Base-by-base conservation (phyloP, 1,284 basidiomycete species). In the Spongiforma sp. region DNA sequence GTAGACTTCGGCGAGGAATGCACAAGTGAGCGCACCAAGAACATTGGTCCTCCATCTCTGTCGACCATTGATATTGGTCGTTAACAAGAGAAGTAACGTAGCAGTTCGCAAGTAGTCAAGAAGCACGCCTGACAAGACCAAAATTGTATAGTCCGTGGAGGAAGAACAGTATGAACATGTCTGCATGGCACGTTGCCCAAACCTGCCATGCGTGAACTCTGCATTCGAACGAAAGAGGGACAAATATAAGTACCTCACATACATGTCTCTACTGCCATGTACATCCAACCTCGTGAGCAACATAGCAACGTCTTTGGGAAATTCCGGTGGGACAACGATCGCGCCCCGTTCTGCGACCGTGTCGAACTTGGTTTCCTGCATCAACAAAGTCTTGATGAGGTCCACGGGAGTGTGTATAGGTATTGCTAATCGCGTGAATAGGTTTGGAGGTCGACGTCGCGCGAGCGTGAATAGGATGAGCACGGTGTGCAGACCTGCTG, bases 141-240 rank as follows among this genome's bases (percentile, higher is more conserved):
- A 87, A 11, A 90, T 75, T 14, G 83, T 83, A 71, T 85, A 91
- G 65, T 91, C 88, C 26, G 82, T 73, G 55, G 81, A 80, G 8
- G 85, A 83, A 14, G 79, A 79, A 74, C 90, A 92, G 71, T 88
- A 85, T 24, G 81, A 79, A 75, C 90, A 93, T 15, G 82, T 83
- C 58, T 86, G 80, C 15, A 92, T 73, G 4, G 83, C 83, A 30
- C 81, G 75, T 72, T 92, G 91, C 26, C 91, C 91, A 64, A 90
- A 89, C 65, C 90, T 89, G 66, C 24, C 33, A 56, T 48, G 24
- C 3, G 5, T 74, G 60, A 72, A 59, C 32, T 11, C 14, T 14
- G 3, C 2, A 7, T 34, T 36, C 5, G 4, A 39, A 4, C n/a
- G n/a, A 50, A 19, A 5, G 24, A 41, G 41, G 17, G 61, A 37